Conservation (phyloP, 306 rosid species). For the Coriaria nepalensis region DNA sequence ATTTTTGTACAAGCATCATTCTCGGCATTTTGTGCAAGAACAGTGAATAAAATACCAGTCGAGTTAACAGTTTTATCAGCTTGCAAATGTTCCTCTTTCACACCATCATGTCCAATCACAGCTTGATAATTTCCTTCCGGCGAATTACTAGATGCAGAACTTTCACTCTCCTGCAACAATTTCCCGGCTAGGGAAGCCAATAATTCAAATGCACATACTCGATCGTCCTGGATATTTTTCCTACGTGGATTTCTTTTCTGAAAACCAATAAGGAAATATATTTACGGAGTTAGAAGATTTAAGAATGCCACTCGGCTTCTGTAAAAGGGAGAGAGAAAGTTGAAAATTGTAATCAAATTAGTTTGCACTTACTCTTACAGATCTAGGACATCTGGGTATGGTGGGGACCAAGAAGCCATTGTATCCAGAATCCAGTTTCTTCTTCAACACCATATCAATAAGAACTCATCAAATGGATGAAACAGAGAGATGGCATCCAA, state of each 20-base stretch:
- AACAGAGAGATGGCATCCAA: slow-evolving; percentile 25
- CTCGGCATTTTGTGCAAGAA: slow-evolving; percentile 23
- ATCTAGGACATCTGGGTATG: slow-evolving; percentile 71
- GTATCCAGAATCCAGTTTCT: slow-evolving; percentile 44
- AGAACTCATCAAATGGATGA: slow-evolving; percentile 39
- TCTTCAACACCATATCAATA: slow-evolving; percentile 72
- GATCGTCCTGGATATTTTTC: slow-evolving; percentile 32
- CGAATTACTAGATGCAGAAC: slow-evolving; percentile 73
- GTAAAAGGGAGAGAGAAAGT: neutral
- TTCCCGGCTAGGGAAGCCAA: slow-evolving; percentile 86
- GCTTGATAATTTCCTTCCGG: slow-evolving; percentile 42
- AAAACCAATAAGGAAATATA: slow-evolving; percentile 23
- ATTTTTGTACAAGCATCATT: slow-evolving; percentile 28
- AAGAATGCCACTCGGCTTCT: slow-evolving; percentile 11
- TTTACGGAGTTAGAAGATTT: slow-evolving; percentile 2
- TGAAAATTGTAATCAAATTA: slow-evolving; percentile 3
- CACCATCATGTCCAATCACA: slow-evolving; percentile 21
- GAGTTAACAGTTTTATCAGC: slow-evolving; percentile 24
- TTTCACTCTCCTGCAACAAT: slow-evolving; percentile 73
- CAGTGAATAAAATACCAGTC: slow-evolving; percentile 30
- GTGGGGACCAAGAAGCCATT: slow-evolving; percentile 53
- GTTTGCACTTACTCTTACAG: slow-evolving; percentile 58
- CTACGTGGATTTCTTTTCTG: slow-evolving; percentile 52
- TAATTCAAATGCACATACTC: slow-evolving; percentile 56
- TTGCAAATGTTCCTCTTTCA: slow-evolving; percentile 30